Base-by-base conservation (phyloP, 805 yeast genomes). In the Yarrowia hollandica region DNA sequence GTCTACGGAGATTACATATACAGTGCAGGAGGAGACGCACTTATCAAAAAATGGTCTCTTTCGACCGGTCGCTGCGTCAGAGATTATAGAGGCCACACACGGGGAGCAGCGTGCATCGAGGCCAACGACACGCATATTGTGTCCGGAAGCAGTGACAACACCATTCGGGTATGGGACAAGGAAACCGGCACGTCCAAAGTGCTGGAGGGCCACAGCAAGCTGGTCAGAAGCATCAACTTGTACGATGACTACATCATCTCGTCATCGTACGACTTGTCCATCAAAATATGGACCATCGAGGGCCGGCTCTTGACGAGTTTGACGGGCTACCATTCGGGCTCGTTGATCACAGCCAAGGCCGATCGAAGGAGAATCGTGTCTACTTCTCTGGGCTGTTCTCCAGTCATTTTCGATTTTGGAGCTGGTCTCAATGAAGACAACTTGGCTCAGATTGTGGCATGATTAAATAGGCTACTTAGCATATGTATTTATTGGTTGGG, bases 161-260 rank as follows among this genome's bases (percentile, higher is more conserved):
- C 90, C 0, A 83, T 91, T 31, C 74, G 92, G 62, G 82, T 91
- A 83, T 91, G 97, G 97, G 92, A 90, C 68, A 74, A 88, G 59
- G 77, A 80, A 55, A 82, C 86, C 6, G 88, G 90, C 67, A 79
- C 81, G 64, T 88, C 96, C 14, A 77, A 82, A 56, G 81, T 83
- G 2, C 86, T 88, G 71, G 72, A 73, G 41, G 96, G 96, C 2
- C 98, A 91, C 70, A 82, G 84, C 55, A 91, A 90, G 1, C 92
- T 89, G 69, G 94, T 91, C 10, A 91, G 92, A 71, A 66, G 75
- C 6, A 60, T 73, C 16, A 66, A 66, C 52, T 19, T 73, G 9
- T 46, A 46, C 23, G 64, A 66, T 14, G 57, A 64, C 38, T 60
- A 48, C 54, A 69, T 73, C 16, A 65, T 72, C 5, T 69, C 75